Evolutionary conservation across 1,284 basidiomycete genomes (phyloP), one percentile per base, ranked within the genome.

Genomic region (Irpex sp.): DNA sequence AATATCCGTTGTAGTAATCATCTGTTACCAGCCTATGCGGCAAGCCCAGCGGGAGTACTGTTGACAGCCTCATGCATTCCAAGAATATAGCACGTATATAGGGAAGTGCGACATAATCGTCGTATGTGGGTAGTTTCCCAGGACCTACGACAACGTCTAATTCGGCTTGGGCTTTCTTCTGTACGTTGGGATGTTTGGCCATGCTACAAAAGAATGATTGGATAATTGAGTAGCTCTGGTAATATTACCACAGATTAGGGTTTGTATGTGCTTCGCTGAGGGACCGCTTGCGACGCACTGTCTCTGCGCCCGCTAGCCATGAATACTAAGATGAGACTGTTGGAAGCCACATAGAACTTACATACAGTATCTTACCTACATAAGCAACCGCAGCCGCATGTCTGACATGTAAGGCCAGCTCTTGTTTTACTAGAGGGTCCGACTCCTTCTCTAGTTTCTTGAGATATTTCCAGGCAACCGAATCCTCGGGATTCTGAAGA

Each of bases 81-180:
- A 73, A 70, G 5, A 78, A 65, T 31, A 75, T 66, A 0, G 74
- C 75, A 9, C 71, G 64, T 47, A 78, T 68, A 65, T 76, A 78
- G 1, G 76, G 74, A 7, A 79, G 64, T 3, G 64, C 64, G 1
- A 66, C 57, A 36, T 70, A 61, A 62, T 80, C 77, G 5, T 64
- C 68, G 56, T 77, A 74, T 15, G 64, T 69, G 0, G 78, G 78
- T 0, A 78, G 66, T 15, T 76, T 64, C 21, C 64, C 56, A 0
- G 51, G 52, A 7, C 76, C 75, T 17, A 77, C 66, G 8, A 77
- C 74, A 7, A 64, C 62, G 61, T 78, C 76, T 9, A 78, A 62
- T 60, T 78, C 73, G 21, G 66, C 68, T 59, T 72, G 75, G 0
- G 76, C 76, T 31, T 68, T 72, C 31, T 60, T 51, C 61, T 74